phyloP scores from a whole-genome alignment of 1,284 basidiomycete species.

The Caloboletus firmus region DNA sequence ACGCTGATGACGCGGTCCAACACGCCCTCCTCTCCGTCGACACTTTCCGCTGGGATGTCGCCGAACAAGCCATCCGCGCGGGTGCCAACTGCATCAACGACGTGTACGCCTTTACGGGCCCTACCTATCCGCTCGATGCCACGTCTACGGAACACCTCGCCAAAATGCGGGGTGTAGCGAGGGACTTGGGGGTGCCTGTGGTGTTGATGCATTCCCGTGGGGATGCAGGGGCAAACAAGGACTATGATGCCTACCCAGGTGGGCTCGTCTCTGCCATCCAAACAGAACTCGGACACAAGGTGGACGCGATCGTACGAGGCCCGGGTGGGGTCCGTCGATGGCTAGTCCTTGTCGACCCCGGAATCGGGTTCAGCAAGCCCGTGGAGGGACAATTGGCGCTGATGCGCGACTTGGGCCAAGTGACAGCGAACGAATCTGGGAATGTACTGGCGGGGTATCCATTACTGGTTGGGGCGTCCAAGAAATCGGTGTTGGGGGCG shows the following conservation, averaged over 20 bases:
- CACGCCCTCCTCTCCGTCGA: conserved; percentile 80
- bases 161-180: conserved; percentile 69
- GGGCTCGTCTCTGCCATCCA: conserved; percentile 69
- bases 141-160: conserved; percentile 41
- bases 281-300: conserved; percentile 71
- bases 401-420: conserved; percentile 51
- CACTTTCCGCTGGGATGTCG: conserved; percentile 88
- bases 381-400: conserved; percentile 74
- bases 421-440: conserved; percentile 45
- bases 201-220: conserved; percentile 95
- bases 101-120: conserved; percentile 80
- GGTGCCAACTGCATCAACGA: conserved; percentile 97
- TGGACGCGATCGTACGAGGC: conserved; percentile 69
- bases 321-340: conserved; percentile 80
- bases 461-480: conserved; percentile 75
- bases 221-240: conserved; percentile 70
- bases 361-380: conserved; percentile 94
- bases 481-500: conserved; percentile 81
- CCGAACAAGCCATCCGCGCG: conserved; percentile 71
- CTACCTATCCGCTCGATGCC: conserved; percentile 46
- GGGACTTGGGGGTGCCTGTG: conserved; percentile 65
- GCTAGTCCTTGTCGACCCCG: conserved; percentile 92
- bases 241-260: conserved; percentile 34
- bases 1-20: conserved; percentile 24
- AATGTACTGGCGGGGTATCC: conserved; percentile 70